Base-by-base conservation (phyloP, 228 moss, liverwort and hornwort genomes). In the Sphagnum fallax region DNA sequence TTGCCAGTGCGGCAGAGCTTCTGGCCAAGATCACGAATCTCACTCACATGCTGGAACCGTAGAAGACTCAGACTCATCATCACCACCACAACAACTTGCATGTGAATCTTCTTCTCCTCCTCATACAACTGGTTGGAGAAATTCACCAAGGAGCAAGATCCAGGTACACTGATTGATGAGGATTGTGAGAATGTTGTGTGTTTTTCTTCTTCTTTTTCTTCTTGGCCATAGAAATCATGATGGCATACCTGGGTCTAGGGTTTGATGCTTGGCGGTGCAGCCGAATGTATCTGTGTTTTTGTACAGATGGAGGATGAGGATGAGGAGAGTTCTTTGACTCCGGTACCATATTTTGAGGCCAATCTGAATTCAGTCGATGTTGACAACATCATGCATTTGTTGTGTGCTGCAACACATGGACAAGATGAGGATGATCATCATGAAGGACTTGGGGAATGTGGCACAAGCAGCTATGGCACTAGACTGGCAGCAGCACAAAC, bases 341-440 rank as follows among this genome's bases (percentile, higher is more conserved):
- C 74, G 58, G 82, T 80, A 18, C 73, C 66, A 63, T 72, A 71
- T 48, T 77, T 79, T 47, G 85, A 89, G 67, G 88, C 32, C 32
- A 32, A 87, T 71, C 84, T 91, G 88, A 87, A 83, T 52, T 75
- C 93, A 12, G 77, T 87, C 10, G 93, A 89, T 65, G 79, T 89
- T 47, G 92, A 91, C 69, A 83, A 84, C 15, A 66, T 80, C 53
- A 58, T 81, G 81, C 76, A 73, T n/a, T 84, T 85, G 73, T 81
- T 88, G 78, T 74, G 82, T 72, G 32, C 32, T 32, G 32, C 32
- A 32, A 79, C 84, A 49, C 74, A 81, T 68, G 86, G 87, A 18
- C 78, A 90, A 69, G 32, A 32, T 32, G 32, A 32, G 32, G 87
- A 78, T 10, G 77, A 75, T n/a, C 50, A 55, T 62, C 51, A 63